phyloP scores from a whole-genome alignment of 805 yeast genomes.

The Diddensiella transvaalensis region DNA sequence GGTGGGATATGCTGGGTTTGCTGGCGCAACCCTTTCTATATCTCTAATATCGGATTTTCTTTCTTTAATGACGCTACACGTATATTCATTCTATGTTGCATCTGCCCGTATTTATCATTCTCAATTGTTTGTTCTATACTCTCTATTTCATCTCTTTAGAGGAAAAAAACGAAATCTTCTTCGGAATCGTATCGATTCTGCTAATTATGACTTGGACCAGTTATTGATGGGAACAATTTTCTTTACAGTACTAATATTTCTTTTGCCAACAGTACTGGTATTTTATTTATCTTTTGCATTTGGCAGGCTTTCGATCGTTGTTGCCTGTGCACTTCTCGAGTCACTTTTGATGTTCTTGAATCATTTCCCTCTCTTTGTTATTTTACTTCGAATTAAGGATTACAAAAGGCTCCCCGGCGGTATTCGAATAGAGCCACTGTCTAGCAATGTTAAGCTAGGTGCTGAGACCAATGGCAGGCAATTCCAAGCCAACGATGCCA shows the following conservation, averaged over 20 bases:
- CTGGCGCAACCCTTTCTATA: constrained; percentile 69
- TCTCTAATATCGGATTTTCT: constrained; percentile 64
- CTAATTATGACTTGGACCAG: constrained; percentile 82
- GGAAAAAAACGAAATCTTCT: constrained; percentile 86
- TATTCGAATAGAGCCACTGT: constrained; percentile 33
- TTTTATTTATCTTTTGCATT: constrained; percentile 74
- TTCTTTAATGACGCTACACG: constrained; percentile 62
- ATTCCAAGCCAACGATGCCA: background rate
- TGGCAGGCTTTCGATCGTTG: constrained; percentile 50
- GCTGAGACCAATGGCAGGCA: background rate
- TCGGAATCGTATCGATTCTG: constrained; percentile 80
- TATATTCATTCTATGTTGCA: constrained; percentile 72
- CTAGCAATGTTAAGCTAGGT: background rate
- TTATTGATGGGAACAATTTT: constrained; percentile 82
- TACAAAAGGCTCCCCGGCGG: constrained; percentile 67
- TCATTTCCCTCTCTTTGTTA: constrained; percentile 82
- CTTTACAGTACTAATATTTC: constrained; percentile 71
- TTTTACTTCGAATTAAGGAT: constrained; percentile 75
- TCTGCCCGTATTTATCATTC: constrained; percentile 75
- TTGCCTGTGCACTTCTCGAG: constrained; percentile 51
- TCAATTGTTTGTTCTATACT: constrained; percentile 63
- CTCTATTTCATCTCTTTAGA: constrained; percentile 78
- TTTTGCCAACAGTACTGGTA: constrained; percentile 83
- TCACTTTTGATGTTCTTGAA: constrained; percentile 61
- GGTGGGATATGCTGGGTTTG: constrained; percentile 41